A percentile compares a stretch with the other conserved stretches of the same genome.
phyloP scores from a whole-genome alignment of 441 rosid genomes.

The Gossypium aridum region DNA sequence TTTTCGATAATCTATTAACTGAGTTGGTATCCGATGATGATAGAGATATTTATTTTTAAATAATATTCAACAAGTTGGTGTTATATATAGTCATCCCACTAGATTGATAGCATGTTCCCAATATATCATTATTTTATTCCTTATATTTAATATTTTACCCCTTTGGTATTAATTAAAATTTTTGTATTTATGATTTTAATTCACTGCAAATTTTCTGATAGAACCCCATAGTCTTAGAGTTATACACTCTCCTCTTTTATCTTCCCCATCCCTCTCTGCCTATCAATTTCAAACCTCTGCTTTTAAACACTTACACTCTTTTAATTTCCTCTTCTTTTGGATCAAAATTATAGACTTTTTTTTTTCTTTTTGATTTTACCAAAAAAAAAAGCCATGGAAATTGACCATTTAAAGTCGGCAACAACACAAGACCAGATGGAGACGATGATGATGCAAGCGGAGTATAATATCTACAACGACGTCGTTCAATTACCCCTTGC shows the following conservation, averaged over 20 bases:
- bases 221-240: slow-evolving; percentile 27
- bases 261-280: slow-evolving; percentile 44
- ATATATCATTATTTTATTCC: slow-evolving; percentile 20
- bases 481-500: slow-evolving; percentile 8
- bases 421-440: slow-evolving; percentile 31
- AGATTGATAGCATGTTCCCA: slow-evolving; percentile 31
- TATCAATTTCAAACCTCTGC: slow-evolving; percentile 10
- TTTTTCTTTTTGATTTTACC: not conserved
- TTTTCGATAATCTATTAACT: no score
- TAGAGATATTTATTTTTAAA: not conserved
- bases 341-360: not conserved
- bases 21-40: no score
- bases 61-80: slow-evolving; percentile 14
- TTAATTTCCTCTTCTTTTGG: not conserved
- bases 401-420: slow-evolving; percentile 32
- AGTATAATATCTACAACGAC: slow-evolving; percentile 21
- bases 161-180: not conserved
- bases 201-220: slow-evolving; percentile 39
- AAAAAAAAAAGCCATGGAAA: slow-evolving; percentile 29
- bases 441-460: slow-evolving; percentile 31
- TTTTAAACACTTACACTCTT: slow-evolving; percentile 6
- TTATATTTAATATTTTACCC: not conserved
- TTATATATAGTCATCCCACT: slow-evolving; percentile 18
- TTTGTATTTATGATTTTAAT: not conserved
- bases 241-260: slow-evolving; percentile 24